Evolutionary conservation across 371 early-diverging fungal genomes (phyloP), one percentile per base, ranked within the genome.

Genomic region (Vairimorpha necatrix): DNA sequence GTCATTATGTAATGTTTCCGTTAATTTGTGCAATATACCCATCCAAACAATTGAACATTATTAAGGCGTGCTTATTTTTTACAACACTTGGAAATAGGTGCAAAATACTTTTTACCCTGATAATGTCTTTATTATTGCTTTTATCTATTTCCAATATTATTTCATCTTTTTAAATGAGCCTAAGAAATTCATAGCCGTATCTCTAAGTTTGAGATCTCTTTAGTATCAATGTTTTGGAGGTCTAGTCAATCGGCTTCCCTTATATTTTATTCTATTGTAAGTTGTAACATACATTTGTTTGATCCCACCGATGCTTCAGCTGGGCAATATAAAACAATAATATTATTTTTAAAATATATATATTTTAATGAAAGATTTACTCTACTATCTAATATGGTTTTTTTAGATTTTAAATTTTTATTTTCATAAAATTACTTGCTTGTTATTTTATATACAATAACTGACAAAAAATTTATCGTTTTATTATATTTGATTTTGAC

Each of bases 301-400:
- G 94, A 87, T 80, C 98, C 98, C 60, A 96, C 96, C 60, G 95
- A 96, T 58, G 96, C 97, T 80, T 96, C 96, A 76, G 94, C 93
- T 68, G 97, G 98, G 39, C 95, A 95, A 75, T 91, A 94, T 58
- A 94, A 93, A 75, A 93, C 91, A 89, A 93, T 92, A 73, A 90
- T 85, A 1, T 91, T 92, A 81, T 89, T 87, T 66, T 82, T 85
- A 84, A 94, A 94, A 81, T 90, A 90, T 79, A 98, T 88, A 75
- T 98, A 95, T 39, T 95, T 96, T 69, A 94, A 91, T 72, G 97
- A 96, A 67, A 97, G 98, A 88, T 92, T 93, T 73, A 97, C 97
- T 80, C 97, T 90, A 68, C 96, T 96, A 87, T 95, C 94, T 79
- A 95, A 94, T 87, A 96, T 94, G 87, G 94, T 94, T 85, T 95